These are phyloP conservation scores for Fusarium guadeloupense DNA, from an alignment of 2,329 filamentous ascomycete genomes.

Conservation along the genomic window DNA sequence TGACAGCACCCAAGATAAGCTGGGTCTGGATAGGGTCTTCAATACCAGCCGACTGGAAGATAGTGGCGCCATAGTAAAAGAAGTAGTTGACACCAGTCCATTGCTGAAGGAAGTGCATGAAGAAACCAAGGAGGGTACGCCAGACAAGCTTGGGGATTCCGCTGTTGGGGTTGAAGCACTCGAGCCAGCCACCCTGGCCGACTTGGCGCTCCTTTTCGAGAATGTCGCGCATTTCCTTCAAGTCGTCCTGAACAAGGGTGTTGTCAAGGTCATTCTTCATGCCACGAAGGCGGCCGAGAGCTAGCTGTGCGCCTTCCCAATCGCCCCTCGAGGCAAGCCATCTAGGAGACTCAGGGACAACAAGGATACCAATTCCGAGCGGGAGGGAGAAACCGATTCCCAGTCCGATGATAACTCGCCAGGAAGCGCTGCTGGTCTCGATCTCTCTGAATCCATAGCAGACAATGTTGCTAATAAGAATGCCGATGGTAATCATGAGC, in stretches of 20 bases:
- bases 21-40: conserved; percentile 72
- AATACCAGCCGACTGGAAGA: conserved; percentile 74
- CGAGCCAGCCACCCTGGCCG: conserved; percentile 62
- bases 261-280: conserved; percentile 57
- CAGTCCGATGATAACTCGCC: conserved; percentile 70
- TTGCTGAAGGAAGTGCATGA: conserved; percentile 73
- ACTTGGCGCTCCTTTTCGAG: conserved; percentile 56
- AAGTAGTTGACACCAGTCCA: conserved; percentile 70
- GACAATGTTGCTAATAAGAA: conserved; percentile 65
- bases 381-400: conserved; percentile 63
- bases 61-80: conserved; percentile 72
- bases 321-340: conserved; percentile 61
- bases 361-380: conserved; percentile 62
- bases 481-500: conserved; percentile 77
- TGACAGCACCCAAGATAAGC: conserved; percentile 74
- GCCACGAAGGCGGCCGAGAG: conserved; percentile 63
- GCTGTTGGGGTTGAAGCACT: conserved; percentile 67
- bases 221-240: conserved; percentile 60
- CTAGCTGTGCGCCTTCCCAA: conserved; percentile 59
- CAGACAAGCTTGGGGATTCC: conserved; percentile 67
- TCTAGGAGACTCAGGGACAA: conserved; percentile 66
- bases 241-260: conserved; percentile 59
- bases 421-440: conserved; percentile 57
- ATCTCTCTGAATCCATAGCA: conserved; percentile 61
- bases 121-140: conserved; percentile 70